Evolutionary conservation across 2,329 filamentous ascomycete species (phyloP).

Genomic region (Blumeriella jaapii): DNA sequence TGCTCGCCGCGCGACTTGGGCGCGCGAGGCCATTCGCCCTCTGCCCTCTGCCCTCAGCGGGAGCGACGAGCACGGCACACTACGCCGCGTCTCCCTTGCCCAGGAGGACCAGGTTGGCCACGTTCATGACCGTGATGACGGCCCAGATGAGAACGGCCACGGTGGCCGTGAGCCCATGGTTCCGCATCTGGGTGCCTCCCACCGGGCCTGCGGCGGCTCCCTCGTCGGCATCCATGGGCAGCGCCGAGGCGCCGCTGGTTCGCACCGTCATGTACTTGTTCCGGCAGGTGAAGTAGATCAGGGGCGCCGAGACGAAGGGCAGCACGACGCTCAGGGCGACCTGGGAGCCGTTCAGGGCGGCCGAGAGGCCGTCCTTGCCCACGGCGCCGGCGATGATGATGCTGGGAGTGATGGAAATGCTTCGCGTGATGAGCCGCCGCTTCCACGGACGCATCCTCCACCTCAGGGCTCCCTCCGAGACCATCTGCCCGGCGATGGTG

Average conservation of each 20-base stretch:
- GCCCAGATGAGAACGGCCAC: slow-evolving; percentile 57
- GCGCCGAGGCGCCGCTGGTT: too few relatives aligned
- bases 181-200: slow-evolving; percentile 50
- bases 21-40: too few relatives aligned
- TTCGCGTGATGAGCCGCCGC: slow-evolving; percentile 63
- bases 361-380: slow-evolving; percentile 56
- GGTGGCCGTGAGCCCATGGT: slow-evolving; percentile 51
- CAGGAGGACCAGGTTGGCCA: slow-evolving; percentile 61
- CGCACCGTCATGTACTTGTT: slow-evolving; percentile 61
- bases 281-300: slow-evolving; percentile 77
- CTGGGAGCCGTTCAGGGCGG: slow-evolving; percentile 64
- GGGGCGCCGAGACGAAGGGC: slow-evolving; percentile 70
- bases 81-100: slow-evolving; percentile 33
- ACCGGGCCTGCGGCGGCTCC: slow-evolving; percentile 14
- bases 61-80: too few relatives aligned
- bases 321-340: slow-evolving; percentile 69
- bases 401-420: slow-evolving; percentile 68
- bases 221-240: slow-evolving; percentile 19
- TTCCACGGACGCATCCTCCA: slow-evolving; percentile 70
- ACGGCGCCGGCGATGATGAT: slow-evolving; percentile 77
- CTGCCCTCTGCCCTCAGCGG: too few relatives aligned
- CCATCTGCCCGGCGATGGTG: slow-evolving; percentile 84
- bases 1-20: too few relatives aligned
- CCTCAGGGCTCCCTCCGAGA: slow-evolving; percentile 68
- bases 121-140: slow-evolving; percentile 65